Conservation (phyloP, 208 protist genomes). For the Trypanosoma boissoni region DNA sequence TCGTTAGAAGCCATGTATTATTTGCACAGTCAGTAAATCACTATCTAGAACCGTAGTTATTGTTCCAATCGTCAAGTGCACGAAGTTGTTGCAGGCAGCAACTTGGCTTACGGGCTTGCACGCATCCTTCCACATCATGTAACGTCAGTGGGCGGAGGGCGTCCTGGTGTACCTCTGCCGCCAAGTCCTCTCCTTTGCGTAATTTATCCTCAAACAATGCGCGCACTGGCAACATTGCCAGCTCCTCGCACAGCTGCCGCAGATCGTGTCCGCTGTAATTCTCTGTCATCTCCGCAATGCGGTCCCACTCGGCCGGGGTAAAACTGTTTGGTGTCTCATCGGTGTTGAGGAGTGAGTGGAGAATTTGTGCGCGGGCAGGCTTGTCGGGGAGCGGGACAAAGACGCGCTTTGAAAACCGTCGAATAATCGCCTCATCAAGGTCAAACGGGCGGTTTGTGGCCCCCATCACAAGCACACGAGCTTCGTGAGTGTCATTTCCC, state of each 20-base stretch:
- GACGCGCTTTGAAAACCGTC: slow-evolving; percentile 86
- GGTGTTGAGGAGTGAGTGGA: slow-evolving; percentile 31
- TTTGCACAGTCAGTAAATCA: background rate
- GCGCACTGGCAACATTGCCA: slow-evolving; percentile 26
- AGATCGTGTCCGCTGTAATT: slow-evolving; percentile 47
- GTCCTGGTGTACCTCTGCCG: background rate
- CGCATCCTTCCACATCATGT: slow-evolving; percentile 18
- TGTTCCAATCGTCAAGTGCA: slow-evolving; percentile 19
- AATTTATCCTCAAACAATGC: slow-evolving; percentile 19
- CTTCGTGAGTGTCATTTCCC: slow-evolving; percentile 25
- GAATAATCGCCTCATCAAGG: slow-evolving; percentile 83
- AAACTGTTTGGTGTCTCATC: slow-evolving; percentile 46
- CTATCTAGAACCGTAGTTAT: slow-evolving; percentile 11
- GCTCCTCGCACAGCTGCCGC: slow-evolving; percentile 24
- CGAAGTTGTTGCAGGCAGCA: slow-evolving; percentile 20
- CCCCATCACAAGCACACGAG: slow-evolving; percentile 71
- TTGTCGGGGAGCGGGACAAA: slow-evolving; percentile 76
- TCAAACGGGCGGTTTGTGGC: slow-evolving; percentile 92
- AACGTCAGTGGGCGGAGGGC: slow-evolving; percentile 19
- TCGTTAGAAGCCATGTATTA: background rate
- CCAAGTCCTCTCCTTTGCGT: slow-evolving; percentile 13
- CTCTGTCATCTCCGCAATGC: slow-evolving; percentile 42
- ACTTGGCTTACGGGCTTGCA: slow-evolving; percentile 12
- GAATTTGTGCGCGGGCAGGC: slow-evolving; percentile 31
- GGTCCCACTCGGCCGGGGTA: slow-evolving; percentile 25